A percentile compares a stretch with the other conserved stretches of the same genome.
Evolutionary conservation across 2,329 filamentous ascomycete species (phyloP).

Genomic region (Ceratocystis papillata): DNA sequence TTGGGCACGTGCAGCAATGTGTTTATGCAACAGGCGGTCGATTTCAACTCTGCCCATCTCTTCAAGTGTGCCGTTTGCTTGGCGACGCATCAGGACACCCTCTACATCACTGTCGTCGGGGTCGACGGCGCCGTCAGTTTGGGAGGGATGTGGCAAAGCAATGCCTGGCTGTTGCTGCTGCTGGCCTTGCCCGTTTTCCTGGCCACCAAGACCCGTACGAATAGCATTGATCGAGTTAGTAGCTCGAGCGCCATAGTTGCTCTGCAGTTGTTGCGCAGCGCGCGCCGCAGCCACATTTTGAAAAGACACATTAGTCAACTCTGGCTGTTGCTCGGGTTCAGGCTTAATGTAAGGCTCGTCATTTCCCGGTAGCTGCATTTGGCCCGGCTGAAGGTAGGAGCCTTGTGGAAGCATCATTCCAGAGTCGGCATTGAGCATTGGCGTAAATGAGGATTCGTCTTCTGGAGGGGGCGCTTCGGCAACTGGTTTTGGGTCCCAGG

Average conservation of each 20-base stretch:
- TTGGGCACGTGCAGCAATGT: slow-evolving; percentile 54
- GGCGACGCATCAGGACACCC: slow-evolving; percentile 49
- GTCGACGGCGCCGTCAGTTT: slow-evolving; percentile 66
- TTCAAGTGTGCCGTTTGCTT: slow-evolving; percentile 42
- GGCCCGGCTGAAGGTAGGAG: slow-evolving; percentile 30
- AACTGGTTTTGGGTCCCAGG: slow-evolving; percentile 81
- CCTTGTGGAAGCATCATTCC: slow-evolving; percentile 31
- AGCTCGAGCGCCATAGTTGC: slow-evolving; percentile 53
- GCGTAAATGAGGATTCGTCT: slow-evolving; percentile 25
- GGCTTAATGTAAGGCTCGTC: slow-evolving; percentile 19
- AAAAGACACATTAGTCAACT: slow-evolving; percentile 24
- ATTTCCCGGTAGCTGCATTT: slow-evolving; percentile 24
- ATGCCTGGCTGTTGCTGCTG: slow-evolving; percentile 26
- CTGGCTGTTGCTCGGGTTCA: slow-evolving; percentile 20
- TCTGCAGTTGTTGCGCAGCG: slow-evolving; percentile 46
- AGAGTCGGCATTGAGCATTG: slow-evolving; percentile 16
- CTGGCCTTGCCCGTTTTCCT: slow-evolving; percentile 32
- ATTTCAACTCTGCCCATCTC: slow-evolving; percentile 53
- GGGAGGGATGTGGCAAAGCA: slow-evolving; percentile 31
- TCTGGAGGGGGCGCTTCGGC: slow-evolving; percentile 30
- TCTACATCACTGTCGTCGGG: slow-evolving; percentile 45
- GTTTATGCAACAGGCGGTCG: slow-evolving; percentile 57
- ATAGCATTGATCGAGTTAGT: slow-evolving; percentile 56
- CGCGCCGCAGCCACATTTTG: slow-evolving; percentile 41
- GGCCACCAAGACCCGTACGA: slow-evolving; percentile 35